Base-by-base conservation (phyloP, 345 rosid genomes). In the Murraya paniculata region DNA sequence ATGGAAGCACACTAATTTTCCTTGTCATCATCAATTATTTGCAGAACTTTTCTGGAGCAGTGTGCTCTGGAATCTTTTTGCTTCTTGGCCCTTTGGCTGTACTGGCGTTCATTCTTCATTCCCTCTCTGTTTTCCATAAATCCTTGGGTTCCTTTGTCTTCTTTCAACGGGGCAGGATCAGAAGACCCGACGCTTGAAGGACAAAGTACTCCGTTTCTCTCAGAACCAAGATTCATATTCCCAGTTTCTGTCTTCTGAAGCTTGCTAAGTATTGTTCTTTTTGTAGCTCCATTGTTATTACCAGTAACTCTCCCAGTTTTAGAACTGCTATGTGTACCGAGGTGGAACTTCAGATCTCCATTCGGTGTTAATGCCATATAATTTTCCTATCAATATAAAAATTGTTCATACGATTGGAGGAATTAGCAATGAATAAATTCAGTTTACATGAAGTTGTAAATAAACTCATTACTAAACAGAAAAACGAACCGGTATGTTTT, bases 1-100 rank as follows among this genome's bases (percentile, higher is more conserved):
- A 64, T 67, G 72, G 30, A 76, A 70, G 77, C 72, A 30, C 30
- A 74, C 1, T 64, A 10, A 7, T 85, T 85, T 76, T 85, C 88
- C 65, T 85, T 81, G 71, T 81, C 81, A 24, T 73, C 62, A 6
- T 28, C 80, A 35, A 35, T 33, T 33, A 22, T 4, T 18, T 22
- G 57, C 45, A 25, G 36, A 18, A 56, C 13, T 24, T 80, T 70
- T 33, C 67, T 69, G 22, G 33, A 38, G 22, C 7, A 31, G 6
- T 55, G 75, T n/a, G 4, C 33, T n/a, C 8, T 71, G 28, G 13
- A 9, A 56, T 33, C 62, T 64, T 60, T 81, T 33, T 45, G 73
- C 76, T 80, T 86, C 81, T 82, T 85, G 45, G 67, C 78, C 60
- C 24, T 45, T n/a, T 1, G 67, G 11, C 27, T 10, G 22, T 31